Evolutionary conservation across 495 filamentous ascomycete species (phyloP).

Genomic region (Neurospora intermedia): DNA sequence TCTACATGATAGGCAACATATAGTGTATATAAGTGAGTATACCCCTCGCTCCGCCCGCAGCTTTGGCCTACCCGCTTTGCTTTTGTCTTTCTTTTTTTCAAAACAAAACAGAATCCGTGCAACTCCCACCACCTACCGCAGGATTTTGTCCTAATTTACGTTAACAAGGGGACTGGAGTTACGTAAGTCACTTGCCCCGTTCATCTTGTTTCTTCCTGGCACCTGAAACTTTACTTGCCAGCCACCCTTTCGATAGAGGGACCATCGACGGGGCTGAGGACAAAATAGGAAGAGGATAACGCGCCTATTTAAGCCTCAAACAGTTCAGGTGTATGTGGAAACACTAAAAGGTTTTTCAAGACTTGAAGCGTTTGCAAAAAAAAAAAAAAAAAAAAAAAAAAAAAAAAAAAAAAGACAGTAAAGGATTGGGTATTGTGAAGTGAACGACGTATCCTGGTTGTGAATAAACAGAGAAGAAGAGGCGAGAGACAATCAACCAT

Average conservation of each 20-base stretch:
- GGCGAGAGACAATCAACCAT: neutral
- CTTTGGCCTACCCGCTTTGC: neutral
- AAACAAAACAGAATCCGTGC: neutral
- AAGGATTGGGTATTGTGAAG: neutral
- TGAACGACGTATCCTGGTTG: neutral
- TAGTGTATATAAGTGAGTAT: neutral
- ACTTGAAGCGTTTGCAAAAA: neutral
- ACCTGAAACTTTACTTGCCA: neutral
- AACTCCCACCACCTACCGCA: neutral
- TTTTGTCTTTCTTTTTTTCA: neutral
- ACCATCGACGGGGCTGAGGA: neutral
- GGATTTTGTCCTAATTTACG: neutral
- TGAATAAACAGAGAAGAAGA: neutral
- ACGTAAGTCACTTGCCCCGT: neutral
- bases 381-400: neutral
- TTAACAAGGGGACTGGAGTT: neutral
- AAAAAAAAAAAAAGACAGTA: neutral
- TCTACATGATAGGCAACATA: neutral
- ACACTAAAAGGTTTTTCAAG: neutral
- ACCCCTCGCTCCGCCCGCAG: neutral
- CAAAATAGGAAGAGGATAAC: neutral
- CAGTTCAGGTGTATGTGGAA: neutral
- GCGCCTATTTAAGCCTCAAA: neutral
- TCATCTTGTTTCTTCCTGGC: neutral
- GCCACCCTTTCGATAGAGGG: neutral